Conservation (phyloP, 306 rosid genomes). For the Dicorynia guianensis region DNA sequence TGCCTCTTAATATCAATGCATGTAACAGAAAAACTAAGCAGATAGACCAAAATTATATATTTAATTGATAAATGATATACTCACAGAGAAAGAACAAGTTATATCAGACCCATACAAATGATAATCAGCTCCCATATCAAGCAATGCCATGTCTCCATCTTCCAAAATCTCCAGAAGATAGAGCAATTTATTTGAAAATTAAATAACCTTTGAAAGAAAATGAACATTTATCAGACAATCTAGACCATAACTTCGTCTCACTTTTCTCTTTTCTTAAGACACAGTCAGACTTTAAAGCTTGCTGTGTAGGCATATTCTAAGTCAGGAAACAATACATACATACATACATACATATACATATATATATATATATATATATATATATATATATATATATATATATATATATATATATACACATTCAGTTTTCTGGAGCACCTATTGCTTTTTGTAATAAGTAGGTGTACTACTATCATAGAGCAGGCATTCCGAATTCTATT, state of each 20-base stretch:
- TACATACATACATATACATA: no score
- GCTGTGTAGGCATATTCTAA: constrained; percentile 32
- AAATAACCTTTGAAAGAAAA: constrained; percentile 4
- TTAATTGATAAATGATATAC: constrained; percentile 44
- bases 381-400: no score
- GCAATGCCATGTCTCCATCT: constrained; percentile 92
- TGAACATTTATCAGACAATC: constrained; percentile 24
- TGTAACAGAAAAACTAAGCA: constrained; percentile 9
- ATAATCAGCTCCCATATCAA: constrained; percentile 99
- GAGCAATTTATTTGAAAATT: constrained; percentile 12
- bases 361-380: no score
- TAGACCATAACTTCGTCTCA: constrained; percentile 34
- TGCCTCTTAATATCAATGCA: constrained; percentile 19
- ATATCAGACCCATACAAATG: constrained; percentile 95
- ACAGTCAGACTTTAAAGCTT: constrained; percentile 23
- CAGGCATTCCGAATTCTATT: constrained; percentile 4
- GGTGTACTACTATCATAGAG: constrained; percentile 17
- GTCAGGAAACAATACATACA: constrained; percentile 34
- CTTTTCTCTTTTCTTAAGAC: constrained; percentile 16
- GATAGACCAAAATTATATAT: neutral
- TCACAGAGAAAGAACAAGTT: constrained; percentile 92
- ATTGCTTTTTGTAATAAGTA: neutral
- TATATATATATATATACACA: no score
- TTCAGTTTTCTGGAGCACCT: constrained; percentile 11
- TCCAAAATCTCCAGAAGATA: constrained; percentile 74